Conservation (phyloP, 352 stramenopile species). For the Globisporangium spinosum region DNA sequence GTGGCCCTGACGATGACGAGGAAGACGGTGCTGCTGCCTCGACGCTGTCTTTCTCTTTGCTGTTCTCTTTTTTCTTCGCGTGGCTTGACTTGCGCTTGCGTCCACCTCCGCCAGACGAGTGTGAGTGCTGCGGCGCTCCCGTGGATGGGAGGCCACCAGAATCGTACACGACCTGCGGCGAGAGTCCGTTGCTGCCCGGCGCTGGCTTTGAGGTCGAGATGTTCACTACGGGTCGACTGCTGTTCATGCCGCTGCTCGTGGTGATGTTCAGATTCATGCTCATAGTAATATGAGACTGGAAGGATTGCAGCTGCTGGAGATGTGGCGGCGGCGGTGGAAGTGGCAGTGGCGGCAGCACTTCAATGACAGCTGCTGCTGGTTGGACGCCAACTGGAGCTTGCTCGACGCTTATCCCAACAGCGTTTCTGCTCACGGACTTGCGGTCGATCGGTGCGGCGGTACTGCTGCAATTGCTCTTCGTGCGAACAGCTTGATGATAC, state of each 20-base stretch:
- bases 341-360: background rate
- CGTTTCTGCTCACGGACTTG: background rate
- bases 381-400: background rate
- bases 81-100: slow-evolving; percentile 22
- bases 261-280: slow-evolving; percentile 26
- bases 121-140: background rate
- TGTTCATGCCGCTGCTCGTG: slow-evolving; percentile 19
- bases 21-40: slow-evolving; percentile 6
- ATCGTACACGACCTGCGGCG: slow-evolving; percentile 4
- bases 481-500: background rate
- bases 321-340: background rate
- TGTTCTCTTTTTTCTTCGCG: slow-evolving; percentile 21
- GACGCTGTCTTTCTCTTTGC: slow-evolving; percentile 14
- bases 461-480: background rate
- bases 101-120: background rate
- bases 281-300: slow-evolving; percentile 23
- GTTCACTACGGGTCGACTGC: slow-evolving; percentile 15
- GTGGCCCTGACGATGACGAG: background rate
- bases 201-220: slow-evolving; percentile 15
- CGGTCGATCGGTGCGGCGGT: background rate
- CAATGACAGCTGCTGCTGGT: slow-evolving; percentile 4
- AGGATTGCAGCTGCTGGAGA: background rate
- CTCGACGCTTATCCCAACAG: background rate
- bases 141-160: background rate
- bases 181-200: slow-evolving; percentile 2